A percentile compares a stretch with the other conserved stretches of the same genome.
phyloP scores from a whole-genome alignment of 1,284 basidiomycete genomes.

The Microbotryum silenes-acaulis region DNA sequence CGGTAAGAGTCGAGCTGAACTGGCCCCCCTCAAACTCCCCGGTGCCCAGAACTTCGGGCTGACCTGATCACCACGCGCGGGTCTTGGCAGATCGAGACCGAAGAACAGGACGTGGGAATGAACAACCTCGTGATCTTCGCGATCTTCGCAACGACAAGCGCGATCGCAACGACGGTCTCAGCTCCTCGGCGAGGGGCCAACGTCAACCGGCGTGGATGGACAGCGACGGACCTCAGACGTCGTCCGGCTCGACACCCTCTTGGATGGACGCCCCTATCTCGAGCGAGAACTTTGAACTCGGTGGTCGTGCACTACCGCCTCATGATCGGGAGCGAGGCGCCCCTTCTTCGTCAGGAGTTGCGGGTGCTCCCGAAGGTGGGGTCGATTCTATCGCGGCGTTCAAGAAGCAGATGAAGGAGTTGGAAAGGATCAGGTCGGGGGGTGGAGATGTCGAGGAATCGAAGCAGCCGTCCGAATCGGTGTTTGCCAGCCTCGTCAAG shows the following conservation, averaged over 20 bases:
- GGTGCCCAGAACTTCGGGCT: too few relatives aligned
- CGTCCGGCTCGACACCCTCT: slow-evolving; percentile 4
- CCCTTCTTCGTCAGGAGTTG: neutral
- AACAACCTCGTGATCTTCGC: neutral
- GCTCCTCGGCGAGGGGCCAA: neutral
- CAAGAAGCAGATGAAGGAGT: slow-evolving; percentile 31
- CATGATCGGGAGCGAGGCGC: neutral
- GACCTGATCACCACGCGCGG: too few relatives aligned
- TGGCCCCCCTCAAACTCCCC: neutral
- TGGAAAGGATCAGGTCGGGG: slow-evolving; percentile 11
- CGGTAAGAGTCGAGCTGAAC: neutral
- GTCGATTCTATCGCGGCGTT: slow-evolving; percentile 26
- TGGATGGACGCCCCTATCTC: slow-evolving; percentile 25
- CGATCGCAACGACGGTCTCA: neutral
- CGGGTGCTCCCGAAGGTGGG: slow-evolving; percentile 5
- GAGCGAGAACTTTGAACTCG: slow-evolving; percentile 3
- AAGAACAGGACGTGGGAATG: neutral
- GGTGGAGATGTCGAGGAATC: slow-evolving; percentile 6
- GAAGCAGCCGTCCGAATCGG: slow-evolving; percentile 1
- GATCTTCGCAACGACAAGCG: slow-evolving; percentile 2
- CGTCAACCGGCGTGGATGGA: slow-evolving; percentile 28
- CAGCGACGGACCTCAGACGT: slow-evolving; percentile 7
- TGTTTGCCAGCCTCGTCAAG: neutral
- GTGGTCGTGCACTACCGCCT: neutral
- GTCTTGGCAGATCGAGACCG: neutral